Percentiles rank a stretch among this genome's conserved stretches.
Evolutionary conservation across 805 yeast genomes (phyloP).

Genomic region (Torulaspora gathmanii): DNA sequence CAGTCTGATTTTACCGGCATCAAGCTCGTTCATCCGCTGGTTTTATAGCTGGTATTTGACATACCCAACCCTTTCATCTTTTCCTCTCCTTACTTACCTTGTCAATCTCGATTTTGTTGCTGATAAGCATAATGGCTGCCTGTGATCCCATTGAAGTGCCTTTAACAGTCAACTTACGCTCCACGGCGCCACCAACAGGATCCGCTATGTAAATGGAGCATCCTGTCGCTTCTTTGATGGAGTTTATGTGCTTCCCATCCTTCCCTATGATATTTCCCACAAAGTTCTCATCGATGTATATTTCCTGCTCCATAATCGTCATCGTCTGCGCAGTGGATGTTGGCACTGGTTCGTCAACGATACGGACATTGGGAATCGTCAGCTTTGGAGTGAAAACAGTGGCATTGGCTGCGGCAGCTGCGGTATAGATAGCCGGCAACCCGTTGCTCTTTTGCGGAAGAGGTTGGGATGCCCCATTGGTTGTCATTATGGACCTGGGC

Average conservation of each 20-base stretch:
- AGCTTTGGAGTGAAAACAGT: constrained; percentile 27
- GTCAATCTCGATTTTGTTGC: constrained; percentile 66
- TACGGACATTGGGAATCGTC: constrained; percentile 27
- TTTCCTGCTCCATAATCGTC: constrained; percentile 53
- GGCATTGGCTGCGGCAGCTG: constrained; percentile 29
- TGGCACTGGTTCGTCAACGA: constrained; percentile 19
- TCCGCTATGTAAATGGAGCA: constrained; percentile 68
- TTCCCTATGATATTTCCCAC: constrained; percentile 85
- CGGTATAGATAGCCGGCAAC: constrained; percentile 20
- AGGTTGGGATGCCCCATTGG: constrained; percentile 10
- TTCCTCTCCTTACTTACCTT: constrained; percentile 41
- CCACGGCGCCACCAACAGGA: constrained; percentile 48
- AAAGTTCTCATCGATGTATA: constrained; percentile 68
- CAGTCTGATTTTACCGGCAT: too few species aligned
- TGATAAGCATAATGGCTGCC: constrained; percentile 65
- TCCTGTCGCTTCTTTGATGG: constrained; percentile 69
- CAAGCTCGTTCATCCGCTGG: not conserved
- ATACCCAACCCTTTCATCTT: constrained; percentile 1
- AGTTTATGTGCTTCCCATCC: constrained; percentile 77
- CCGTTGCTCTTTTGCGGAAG: constrained; percentile 6
- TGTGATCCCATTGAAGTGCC: constrained; percentile 67
- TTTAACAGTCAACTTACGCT: constrained; percentile 60
- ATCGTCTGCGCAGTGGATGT: constrained; percentile 39
- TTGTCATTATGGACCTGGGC: constrained; percentile 15
- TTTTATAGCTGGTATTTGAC: not conserved